Evolutionary conservation across 1,284 basidiomycete genomes (phyloP), one percentile per base, ranked within the genome.

Genomic region (Sporisorium sorghi): DNA sequence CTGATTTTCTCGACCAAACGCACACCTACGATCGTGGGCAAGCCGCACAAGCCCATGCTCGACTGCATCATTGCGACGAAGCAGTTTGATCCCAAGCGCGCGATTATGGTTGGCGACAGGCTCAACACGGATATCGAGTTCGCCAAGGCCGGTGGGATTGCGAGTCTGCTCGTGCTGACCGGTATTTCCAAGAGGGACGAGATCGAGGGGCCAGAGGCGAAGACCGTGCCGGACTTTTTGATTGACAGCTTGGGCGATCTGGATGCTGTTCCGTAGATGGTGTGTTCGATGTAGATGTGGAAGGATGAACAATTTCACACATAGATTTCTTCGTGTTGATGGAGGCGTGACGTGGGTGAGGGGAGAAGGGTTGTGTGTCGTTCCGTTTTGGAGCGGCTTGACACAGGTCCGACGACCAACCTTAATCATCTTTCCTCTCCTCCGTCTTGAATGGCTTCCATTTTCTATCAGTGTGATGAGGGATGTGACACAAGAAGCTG

Each of bases 91-190:
- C 91, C 91, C 37, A 86, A 88, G 59, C 88, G 90, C 50, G 94
- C 95, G 1, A 89, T 99, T 81, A 97, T 99, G 92, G 88, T 98
- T 43, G 96, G 96, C 40, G 96, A 99, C 85, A 90, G 97, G 63
- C 87, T 99, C 67, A 91, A 93, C 79, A 99, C 97, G 1, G 97
- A 99, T 85, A 94, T 97, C 78, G 86, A 92, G 49, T 99, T 99
- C 79, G 96, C 93, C 47, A 88, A 93, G 84, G 89, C 89, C 47
- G 93, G 93, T 24, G 92, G 92, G 14, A 87, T 98, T 21, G 86
- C 92, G 15, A 96, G 94, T 1, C 86, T 98, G 54, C 89, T 98
- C 43, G 97, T 99, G 53, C 87, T 99, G 73, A 97, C 94, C n/a
- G 96, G 95, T 0, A 82, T 85, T 32, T 75, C 71, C 12, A 80